Percentiles rank a stretch among this genome's conserved stretches.
phyloP scores from a whole-genome alignment of 345 rosid genomes.

The Salix brachista region DNA sequence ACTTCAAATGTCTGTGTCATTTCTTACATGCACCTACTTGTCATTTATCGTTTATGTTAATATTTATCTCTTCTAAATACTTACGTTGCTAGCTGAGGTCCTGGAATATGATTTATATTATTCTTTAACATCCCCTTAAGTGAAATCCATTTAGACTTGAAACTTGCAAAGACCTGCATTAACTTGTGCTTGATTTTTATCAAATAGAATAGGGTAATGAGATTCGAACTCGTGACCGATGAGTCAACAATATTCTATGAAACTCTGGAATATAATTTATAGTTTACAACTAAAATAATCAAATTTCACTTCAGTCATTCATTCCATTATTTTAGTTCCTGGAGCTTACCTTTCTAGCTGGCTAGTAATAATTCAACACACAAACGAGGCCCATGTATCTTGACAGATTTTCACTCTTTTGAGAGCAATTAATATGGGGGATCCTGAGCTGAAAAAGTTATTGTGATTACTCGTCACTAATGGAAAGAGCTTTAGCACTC shows the following conservation, averaged over 20 bases:
- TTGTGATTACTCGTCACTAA: neutral
- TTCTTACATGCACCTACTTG: neutral
- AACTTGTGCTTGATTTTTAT: too few species aligned
- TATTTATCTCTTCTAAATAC: too few species aligned
- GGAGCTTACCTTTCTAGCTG: neutral
- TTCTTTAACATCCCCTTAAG: too few species aligned
- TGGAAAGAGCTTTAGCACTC: neutral
- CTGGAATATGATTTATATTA: too few species aligned
- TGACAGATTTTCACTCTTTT: neutral
- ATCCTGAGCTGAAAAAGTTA: neutral
- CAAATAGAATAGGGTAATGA: accelerated
- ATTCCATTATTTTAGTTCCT: neutral
- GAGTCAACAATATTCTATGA: too few species aligned
- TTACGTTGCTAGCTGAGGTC: too few species aligned
- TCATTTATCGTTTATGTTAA: too few species aligned
- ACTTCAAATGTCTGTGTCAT: neutral
- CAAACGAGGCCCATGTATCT: neutral
- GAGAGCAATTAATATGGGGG: neutral
- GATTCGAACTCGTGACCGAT: too few species aligned
- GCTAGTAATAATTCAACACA: neutral
- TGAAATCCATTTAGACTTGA: too few species aligned
- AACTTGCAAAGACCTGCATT: too few species aligned
- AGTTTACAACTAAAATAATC: neutral
- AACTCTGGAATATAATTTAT: too few species aligned
- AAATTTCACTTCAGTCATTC: neutral